Conservation (phyloP, 257 asterid species). For the Solanum tacnaense region DNA sequence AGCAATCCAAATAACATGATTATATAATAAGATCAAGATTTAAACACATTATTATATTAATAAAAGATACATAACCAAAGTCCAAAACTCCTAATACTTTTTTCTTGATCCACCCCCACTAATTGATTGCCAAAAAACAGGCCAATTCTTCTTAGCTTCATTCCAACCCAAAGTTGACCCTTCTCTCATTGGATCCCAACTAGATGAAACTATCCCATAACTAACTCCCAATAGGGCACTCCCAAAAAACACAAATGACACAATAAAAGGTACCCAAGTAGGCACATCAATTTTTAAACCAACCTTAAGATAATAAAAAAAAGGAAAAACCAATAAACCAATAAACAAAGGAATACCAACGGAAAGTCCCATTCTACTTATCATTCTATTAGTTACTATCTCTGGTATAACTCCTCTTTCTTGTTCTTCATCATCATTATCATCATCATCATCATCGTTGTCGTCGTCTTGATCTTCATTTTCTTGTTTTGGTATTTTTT, state of each 20-base stretch:
- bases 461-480: conserved; percentile 27
- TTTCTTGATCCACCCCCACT: conserved; percentile 43
- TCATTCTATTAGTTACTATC: conserved; percentile 92
- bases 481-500: conserved; percentile 29
- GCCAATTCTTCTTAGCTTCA: conserved; percentile 93
- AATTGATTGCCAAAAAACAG: conserved; percentile 84
- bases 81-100: conserved; percentile 16
- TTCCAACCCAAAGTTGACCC: conserved; percentile 88
- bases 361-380: conserved; percentile 59
- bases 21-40: not conserved
- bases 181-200: conserved; percentile 97
- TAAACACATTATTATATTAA: not conserved
- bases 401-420: conserved; percentile 77
- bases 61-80: not conserved
- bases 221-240: conserved; percentile 77
- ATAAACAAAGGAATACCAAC: conserved; percentile 78
- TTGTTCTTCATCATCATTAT: conserved; percentile 30
- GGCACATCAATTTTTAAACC: conserved; percentile 88
- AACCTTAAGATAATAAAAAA: conserved; percentile 81
- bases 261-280: conserved; percentile 78
- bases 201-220: conserved; percentile 91
- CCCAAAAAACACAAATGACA: conserved; percentile 83
- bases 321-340: conserved; percentile 81
- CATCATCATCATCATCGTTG: conserved; percentile 21
- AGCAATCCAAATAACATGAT: not conserved